These are phyloP conservation scores for Dorcoceras hygrometricum DNA, from an alignment of 257 asterid species.

Conservation along the genomic window DNA sequence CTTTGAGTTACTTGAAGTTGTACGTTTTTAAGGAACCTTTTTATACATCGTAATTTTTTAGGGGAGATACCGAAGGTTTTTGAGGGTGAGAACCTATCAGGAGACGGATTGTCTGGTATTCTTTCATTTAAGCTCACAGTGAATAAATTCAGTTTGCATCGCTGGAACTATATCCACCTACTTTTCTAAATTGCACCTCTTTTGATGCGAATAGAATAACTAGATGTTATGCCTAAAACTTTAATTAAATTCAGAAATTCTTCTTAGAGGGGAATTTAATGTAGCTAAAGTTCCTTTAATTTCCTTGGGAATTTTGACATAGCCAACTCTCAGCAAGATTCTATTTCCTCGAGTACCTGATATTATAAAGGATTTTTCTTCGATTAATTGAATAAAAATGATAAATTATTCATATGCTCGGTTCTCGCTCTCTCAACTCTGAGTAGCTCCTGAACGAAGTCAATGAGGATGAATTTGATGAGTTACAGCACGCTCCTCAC, in stretches of 20 bases:
- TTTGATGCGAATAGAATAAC: background rate
- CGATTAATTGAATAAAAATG: background rate
- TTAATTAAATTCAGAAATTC: too few species aligned
- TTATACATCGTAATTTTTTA: background rate
- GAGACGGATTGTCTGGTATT: background rate
- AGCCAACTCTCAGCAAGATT: background rate
- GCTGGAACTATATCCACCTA: background rate
- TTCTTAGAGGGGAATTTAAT: background rate
- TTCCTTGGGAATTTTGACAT: too few species aligned
- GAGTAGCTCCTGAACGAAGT: background rate
- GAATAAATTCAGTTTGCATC: background rate
- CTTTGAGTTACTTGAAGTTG: constrained; percentile 3
- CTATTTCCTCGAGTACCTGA: background rate
- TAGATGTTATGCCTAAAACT: background rate
- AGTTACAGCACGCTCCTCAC: constrained; percentile 14
- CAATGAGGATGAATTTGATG: constrained; percentile 17
- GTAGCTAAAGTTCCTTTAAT: background rate
- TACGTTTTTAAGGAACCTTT: background rate
- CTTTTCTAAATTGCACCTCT: background rate
- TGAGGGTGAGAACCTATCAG: background rate
- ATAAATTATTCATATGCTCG: background rate
- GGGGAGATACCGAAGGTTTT: background rate
- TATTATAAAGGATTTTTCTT: background rate
- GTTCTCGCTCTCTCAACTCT: background rate
- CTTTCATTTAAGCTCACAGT: too few species aligned